A percentile compares a stretch with the other conserved stretches of the same genome.
Evolutionary conservation across 805 yeast genomes (phyloP).

Genomic region (Ogataea saltuana): DNA sequence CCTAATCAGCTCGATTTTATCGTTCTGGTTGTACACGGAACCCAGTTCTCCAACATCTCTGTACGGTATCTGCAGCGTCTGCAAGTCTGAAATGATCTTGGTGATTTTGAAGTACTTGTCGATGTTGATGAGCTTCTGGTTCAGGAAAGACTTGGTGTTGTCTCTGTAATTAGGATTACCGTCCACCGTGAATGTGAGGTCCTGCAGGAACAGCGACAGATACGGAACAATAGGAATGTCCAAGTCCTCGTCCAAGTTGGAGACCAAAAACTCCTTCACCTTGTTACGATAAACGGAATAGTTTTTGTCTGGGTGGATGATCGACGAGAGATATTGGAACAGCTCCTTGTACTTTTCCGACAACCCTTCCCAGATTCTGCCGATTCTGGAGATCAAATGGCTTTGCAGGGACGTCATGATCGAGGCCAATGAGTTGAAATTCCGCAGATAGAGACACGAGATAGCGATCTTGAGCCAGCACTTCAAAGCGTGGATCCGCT

Average conservation of each 20-base stretch:
- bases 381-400: conserved; percentile 63
- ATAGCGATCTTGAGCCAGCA: conserved; percentile 75
- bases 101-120: conserved; percentile 73
- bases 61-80: conserved; percentile 66
- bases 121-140: conserved; percentile 64
- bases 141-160: conserved; percentile 50
- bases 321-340: conserved; percentile 62
- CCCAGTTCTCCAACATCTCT: conserved; percentile 36
- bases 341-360: conserved; percentile 61
- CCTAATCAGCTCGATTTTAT: conserved; percentile 29
- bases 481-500: conserved; percentile 55
- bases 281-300: conserved; percentile 68
- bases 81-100: conserved; percentile 63
- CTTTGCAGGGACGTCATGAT: conserved; percentile 76
- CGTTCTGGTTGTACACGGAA: conserved; percentile 25
- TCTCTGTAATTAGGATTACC: conserved; percentile 73
- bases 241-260: conserved; percentile 41
- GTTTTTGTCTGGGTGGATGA: conserved; percentile 75
- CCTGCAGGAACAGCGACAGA: conserved; percentile 72
- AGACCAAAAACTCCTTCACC: conserved; percentile 53
- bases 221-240: conserved; percentile 74
- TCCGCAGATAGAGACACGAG: conserved; percentile 70
- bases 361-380: conserved; percentile 58
- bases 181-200: conserved; percentile 76
- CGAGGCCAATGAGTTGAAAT: conserved; percentile 77